A percentile compares a stretch with the other conserved stretches of the same genome.
Conservation (phyloP, 257 asterid genomes). For the Fraxinus cuspidata region DNA sequence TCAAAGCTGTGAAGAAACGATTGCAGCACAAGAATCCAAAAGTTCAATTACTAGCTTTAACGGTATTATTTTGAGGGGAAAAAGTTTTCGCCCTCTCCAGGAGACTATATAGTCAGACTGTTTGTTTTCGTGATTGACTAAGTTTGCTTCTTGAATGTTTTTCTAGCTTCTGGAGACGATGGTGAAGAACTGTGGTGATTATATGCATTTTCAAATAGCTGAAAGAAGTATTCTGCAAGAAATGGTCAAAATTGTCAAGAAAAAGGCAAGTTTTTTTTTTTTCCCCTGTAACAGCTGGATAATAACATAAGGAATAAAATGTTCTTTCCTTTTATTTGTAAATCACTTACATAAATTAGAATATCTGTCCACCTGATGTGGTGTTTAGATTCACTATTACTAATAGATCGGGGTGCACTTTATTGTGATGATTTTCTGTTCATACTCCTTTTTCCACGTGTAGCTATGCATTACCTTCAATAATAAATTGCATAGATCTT, state of each 20-base stretch:
- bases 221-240: conserved; percentile 82
- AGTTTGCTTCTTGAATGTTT: conserved; percentile 20
- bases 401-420: background rate
- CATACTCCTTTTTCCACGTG: background rate
- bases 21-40: conserved; percentile 91
- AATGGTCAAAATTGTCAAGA: conserved; percentile 91
- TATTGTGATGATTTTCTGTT: background rate
- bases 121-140: conserved; percentile 8
- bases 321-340: background rate
- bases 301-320: background rate
- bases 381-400: background rate
- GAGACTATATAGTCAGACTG: background rate
- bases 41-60: conserved; percentile 86
- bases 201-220: conserved; percentile 85
- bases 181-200: conserved; percentile 98
- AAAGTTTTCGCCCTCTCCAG: background rate
- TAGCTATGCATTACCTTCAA: background rate
- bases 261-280: conserved; percentile 50
- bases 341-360: background rate
- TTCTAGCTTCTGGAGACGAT: conserved; percentile 88
- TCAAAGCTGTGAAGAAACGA: conserved; percentile 86
- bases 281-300: background rate
- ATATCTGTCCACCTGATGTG: background rate
- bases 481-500: background rate
- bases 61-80: conserved; percentile 48